These are phyloP conservation scores for Metschnikowia cerradonensis DNA, from an alignment of 805 yeast species.

Conservation along the genomic window DNA sequence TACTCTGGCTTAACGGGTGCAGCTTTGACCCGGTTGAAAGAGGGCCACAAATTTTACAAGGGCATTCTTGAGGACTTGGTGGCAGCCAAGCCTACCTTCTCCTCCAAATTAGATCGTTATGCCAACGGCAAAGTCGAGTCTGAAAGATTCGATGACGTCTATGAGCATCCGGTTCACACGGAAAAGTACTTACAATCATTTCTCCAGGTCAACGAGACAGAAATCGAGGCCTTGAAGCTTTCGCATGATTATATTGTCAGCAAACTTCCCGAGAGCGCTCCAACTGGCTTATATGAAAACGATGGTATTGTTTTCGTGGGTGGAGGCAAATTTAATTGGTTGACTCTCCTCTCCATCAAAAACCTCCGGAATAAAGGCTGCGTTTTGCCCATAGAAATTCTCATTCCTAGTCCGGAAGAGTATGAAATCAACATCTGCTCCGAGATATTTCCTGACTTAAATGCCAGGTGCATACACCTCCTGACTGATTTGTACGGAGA, in stretches of 20 bases:
- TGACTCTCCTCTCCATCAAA: conserved; percentile 60
- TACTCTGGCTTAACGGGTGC: conserved; percentile 4
- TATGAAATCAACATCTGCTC: conserved; percentile 61
- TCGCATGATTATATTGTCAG: conserved; percentile 47
- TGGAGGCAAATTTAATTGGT: conserved; percentile 75
- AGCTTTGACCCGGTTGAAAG: conserved; percentile 13
- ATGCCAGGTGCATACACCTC: conserved; percentile 37
- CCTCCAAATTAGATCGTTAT: conserved; percentile 41
- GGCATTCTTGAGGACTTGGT: conserved; percentile 39
- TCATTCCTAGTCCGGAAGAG: conserved; percentile 67
- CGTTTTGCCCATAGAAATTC: conserved; percentile 73
- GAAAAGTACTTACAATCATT: conserved; percentile 51
- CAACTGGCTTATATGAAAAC: conserved; percentile 35
- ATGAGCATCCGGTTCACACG: conserved; percentile 36
- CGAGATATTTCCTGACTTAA: conserved; percentile 33
- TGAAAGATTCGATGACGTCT: conserved; percentile 34
- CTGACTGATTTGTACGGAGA: conserved; percentile 27
- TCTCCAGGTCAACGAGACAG: conserved; percentile 42
- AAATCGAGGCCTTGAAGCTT: conserved; percentile 39
- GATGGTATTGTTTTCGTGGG: conserved; percentile 70
- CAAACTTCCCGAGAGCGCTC: conserved; percentile 40
- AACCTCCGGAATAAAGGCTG: conserved; percentile 65
- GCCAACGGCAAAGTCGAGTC: conserved; percentile 16
- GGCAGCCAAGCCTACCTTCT: conserved; percentile 43
- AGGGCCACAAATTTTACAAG: conserved; percentile 42